A percentile compares a stretch with the other conserved stretches of the same genome.
Evolutionary conservation across 129 eudicot genomes (phyloP).

Genomic region (Daucus carota): DNA sequence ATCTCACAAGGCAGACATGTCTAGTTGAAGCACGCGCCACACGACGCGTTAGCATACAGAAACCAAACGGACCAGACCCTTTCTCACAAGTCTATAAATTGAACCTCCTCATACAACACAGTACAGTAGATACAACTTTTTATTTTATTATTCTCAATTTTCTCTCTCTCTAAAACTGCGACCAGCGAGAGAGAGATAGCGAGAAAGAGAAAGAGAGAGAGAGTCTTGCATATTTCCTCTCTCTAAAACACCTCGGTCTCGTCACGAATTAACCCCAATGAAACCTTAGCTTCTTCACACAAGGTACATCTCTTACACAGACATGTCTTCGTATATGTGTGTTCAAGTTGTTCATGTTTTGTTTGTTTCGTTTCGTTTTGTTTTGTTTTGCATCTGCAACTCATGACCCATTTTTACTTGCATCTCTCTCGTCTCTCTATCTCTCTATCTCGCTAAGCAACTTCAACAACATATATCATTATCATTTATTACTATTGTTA

Average conservation of each 20-base stretch:
- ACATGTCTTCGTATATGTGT: neutral
- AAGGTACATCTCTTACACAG: slow-evolving; percentile 6
- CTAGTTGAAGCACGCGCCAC: neutral
- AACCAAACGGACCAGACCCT: neutral
- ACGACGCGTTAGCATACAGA: neutral
- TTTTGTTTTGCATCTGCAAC: slow-evolving; percentile 35
- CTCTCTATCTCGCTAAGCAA: neutral
- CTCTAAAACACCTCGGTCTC: neutral
- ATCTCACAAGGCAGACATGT: too few species aligned
- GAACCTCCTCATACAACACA: neutral
- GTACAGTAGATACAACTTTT: neutral
- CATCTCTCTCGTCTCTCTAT: neutral
- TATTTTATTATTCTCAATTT: slow-evolving; percentile 11
- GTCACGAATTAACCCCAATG: slow-evolving; percentile 5
- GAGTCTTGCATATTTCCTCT: slow-evolving; percentile 20
- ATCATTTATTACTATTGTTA: too few species aligned
- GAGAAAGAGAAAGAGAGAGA: neutral
- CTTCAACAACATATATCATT: too few species aligned
- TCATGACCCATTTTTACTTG: slow-evolving; percentile 27
- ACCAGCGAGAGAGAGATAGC: neutral
- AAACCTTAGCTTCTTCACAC: slow-evolving; percentile 8
- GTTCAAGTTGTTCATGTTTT: slow-evolving; percentile 28
- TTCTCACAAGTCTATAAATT: neutral
- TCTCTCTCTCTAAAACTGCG: slow-evolving; percentile 12
- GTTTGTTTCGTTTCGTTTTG: slow-evolving; percentile 26